Base-by-base conservation (phyloP, 805 yeast species). In the Torulaspora franciscae region DNA sequence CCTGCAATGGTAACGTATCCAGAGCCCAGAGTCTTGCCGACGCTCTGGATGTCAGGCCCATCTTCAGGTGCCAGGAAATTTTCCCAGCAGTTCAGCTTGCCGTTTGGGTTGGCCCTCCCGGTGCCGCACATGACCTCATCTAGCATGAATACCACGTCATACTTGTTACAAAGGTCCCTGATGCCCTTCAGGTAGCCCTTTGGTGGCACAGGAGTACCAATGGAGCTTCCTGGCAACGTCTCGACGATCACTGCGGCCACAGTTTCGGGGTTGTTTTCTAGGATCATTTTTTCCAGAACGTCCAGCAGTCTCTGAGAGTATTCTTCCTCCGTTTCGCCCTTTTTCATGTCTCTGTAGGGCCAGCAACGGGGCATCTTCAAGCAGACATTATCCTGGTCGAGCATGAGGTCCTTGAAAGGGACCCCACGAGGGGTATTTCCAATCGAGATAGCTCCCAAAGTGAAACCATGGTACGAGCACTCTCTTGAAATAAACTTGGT, bases 121-220 rank as follows among this genome's bases (percentile, higher is more conserved):
- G 75, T 69, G 27, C 81, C 81, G 56, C 78, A 75, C 79, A 76
- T 75, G 35, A 76, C 76, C 61, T 77, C 81, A 52, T 77, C 81
- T 39, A 75, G 61, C 63, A 74, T 67, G 52, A 77, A 63, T 32
- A 76, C 58, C 32, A 73, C 68, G 35, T 74, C 80, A 58, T 75
- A 76, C 56, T 76, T 76, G 59, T 73, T 71, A 55, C 79, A 75
- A 40, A 77, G 57, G 33, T 65, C 70, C 42, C 73, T 61, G 33
- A 70, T 61, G 10, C 75, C 78, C 45, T 69, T 72, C 47, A 74
- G 63, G 58, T 75, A 75, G 32, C 75, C 74, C 53, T 68, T 67
- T 42, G 73, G 65, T 41, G 76, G 74, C 22, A 71, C 67, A 14
- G 69, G 64, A 40, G 74, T 65, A 37, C 78, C 79, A 42, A 68